These are phyloP conservation scores for Lignosus rhinocerotis DNA, from an alignment of 1,284 basidiomycete species.

Conservation along the genomic window DNA sequence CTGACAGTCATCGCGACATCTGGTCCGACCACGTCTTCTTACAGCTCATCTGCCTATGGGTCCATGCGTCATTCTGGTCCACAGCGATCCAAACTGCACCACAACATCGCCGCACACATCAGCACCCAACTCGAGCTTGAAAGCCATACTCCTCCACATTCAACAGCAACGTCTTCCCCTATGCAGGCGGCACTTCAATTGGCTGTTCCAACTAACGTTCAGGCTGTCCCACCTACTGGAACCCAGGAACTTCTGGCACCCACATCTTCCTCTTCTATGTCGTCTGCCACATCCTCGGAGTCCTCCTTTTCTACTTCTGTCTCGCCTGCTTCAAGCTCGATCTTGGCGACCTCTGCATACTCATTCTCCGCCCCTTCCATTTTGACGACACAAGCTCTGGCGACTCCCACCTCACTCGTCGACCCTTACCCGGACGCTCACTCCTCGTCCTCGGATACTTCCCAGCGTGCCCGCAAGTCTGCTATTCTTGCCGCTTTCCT, in stretches of 20 bases:
- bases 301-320: neutral
- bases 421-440: conserved; percentile 18
- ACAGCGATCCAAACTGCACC: neutral
- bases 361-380: neutral
- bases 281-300: neutral
- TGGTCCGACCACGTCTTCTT: neutral
- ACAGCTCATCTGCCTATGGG: neutral
- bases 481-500: conserved; percentile 31
- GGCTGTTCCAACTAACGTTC: neutral
- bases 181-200: neutral
- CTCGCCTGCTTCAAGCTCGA: neutral
- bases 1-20: neutral
- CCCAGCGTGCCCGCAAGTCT: conserved; percentile 24
- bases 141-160: neutral
- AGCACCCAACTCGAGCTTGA: neutral
- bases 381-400: neutral
- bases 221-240: neutral
- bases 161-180: neutral
- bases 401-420: conserved; percentile 2
- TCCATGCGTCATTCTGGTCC: neutral
- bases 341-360: neutral
- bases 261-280: neutral
- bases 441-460: conserved; percentile 15
- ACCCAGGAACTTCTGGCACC: neutral
- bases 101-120: conserved; percentile 2